Base-by-base conservation (phyloP, 1,284 basidiomycete genomes). In the Trametes sp. region DNA sequence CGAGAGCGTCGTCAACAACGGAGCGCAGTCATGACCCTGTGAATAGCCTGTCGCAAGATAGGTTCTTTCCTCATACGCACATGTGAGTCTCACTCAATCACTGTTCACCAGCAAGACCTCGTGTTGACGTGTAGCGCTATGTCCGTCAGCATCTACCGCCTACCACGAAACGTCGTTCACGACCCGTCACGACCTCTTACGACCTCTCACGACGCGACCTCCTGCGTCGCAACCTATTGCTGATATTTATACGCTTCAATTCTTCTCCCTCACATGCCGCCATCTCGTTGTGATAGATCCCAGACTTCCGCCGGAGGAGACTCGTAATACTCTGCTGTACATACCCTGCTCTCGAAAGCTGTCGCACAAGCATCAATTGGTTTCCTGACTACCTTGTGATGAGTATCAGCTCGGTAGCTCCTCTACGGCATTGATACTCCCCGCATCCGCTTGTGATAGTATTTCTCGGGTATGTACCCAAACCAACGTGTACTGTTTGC, bases 1-100 rank as follows among this genome's bases (percentile, higher is more conserved):
- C 71, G 88, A 89, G 70, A 82, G 83, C 65, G 70, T 79, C 7
- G 76, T 69, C 59, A 59, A 35, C 54, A 59, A 64, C 44, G 59
- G 52, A 56, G 54, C 62, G 10, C 63, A 67, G 46, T 68, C 69
- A 68, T 69, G 57, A 67, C 61, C 45, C 19, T 7, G 10, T n/a
- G 8, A 10, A 7, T 21, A 49, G 35, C 23, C 33, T 21, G 23
- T 26, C 14, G 24, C 38, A 29, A 19, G 38, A n/a, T 46, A 28
- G 23, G 0, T 3, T 38, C 7, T 31, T 26, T 10, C 11, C 7
- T 28, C 21, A 7, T 16, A 29, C 4, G 16, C 24, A 33, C n/a
- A 36, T n/a, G 50, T 48, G 16, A 24, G 54, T 46, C 13, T 13
- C 2, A 19, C 2, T 2, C 23, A 23, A 11, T 7, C 11, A 14